Evolutionary conservation across 352 stramenopile species (phyloP), one percentile per base, ranked within the genome.

Genomic region (Phytophthora sansomeana): DNA sequence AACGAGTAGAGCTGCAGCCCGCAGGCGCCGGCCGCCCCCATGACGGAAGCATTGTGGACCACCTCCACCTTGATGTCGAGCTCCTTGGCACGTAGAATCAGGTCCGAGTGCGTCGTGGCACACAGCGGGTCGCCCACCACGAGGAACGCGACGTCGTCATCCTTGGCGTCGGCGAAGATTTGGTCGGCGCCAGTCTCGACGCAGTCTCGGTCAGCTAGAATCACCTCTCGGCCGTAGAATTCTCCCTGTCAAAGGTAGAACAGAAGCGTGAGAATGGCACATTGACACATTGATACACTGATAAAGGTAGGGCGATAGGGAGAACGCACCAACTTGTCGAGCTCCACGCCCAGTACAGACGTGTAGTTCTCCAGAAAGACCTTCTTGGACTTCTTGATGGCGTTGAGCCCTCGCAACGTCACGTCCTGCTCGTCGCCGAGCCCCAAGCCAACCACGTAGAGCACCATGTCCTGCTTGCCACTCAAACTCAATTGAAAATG

Each of bases 281-380:
- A 24, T 35, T 26, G 26, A 30, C 1, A 35, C 36, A 43, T 42
- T 42, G 11, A 17, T 4, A 4, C n/a, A n/a, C n/a, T n/a, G n/a
- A n/a, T n/a, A 8, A n/a, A 5, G 36, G 36, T 42, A 19, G 36
- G 8, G 8, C 36, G 19, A 16, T 6, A 8, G 6, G 29, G 6
- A 16, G 17, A 14, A 69, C 77, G 61, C 74, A 95, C 91, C 63
- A 98, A 71, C 35, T 92, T 93, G 44, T 82, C 75, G 54, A 86
- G 82, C 47, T 97, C 84, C 39, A 92, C 81, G 57, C 96, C 95
- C n/a, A 99, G 78, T 29, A 99, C 85, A 13, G 94, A 99, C 30
- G 98, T 99, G 87, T 99, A 99, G 61, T 97, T 91, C 85, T 99
- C 97, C 39, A 99, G 78, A 71, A 98, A 99, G 13, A 99, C 85